Conservation (phyloP, 78 protist genomes). For the Dictyostelium firmibasis region DNA sequence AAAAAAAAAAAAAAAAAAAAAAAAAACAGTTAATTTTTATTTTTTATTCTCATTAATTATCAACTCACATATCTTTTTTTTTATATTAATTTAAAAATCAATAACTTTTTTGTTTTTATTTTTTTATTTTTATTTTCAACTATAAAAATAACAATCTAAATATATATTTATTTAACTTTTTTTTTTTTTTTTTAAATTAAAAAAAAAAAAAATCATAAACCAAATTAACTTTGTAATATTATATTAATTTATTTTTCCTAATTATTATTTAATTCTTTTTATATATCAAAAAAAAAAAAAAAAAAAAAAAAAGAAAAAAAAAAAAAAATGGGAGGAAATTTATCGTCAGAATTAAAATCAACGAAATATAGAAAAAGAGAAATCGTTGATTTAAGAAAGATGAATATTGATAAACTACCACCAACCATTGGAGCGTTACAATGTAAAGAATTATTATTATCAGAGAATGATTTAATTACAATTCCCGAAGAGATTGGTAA, state of each 20-base stretch:
- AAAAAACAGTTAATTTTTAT: neutral
- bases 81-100: too few species aligned
- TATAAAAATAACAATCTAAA: too few species aligned
- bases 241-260: too few species aligned
- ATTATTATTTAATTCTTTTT: too few species aligned
- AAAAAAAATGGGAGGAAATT: constrained; percentile 71
- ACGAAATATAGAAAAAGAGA: constrained; percentile 76
- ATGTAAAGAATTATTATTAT: constrained; percentile 79
- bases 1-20: too few species aligned
- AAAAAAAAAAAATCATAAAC: too few species aligned
- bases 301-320: neutral
- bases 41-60: too few species aligned
- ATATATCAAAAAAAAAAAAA: neutral
- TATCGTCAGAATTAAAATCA: constrained; percentile 72
- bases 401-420: constrained; percentile 78
- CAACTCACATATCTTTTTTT: neutral
- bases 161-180: too few species aligned
- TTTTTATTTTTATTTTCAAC: too few species aligned
- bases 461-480: constrained; percentile 80
- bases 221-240: too few species aligned
- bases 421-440: constrained; percentile 77
- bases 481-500: constrained; percentile 86
- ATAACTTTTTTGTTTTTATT: too few species aligned
- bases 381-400: constrained; percentile 79
- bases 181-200: too few species aligned